Conservation (phyloP, 202 grass and related monocot genomes). For the Sporobolus alterniflorus region DNA sequence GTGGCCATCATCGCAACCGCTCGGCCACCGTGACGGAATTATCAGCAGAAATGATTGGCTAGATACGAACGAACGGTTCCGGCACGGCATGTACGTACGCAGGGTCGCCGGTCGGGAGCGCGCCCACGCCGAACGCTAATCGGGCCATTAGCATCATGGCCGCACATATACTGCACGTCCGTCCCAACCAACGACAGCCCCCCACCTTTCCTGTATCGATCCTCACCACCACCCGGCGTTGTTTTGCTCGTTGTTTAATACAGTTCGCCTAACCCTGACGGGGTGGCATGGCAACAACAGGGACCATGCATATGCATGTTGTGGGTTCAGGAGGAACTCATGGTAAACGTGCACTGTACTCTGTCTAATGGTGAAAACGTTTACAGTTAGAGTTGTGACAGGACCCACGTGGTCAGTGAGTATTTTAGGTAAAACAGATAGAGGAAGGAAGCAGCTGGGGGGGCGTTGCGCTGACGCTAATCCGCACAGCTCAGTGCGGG, state of each 20-base stretch:
- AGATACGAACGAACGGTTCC: neutral
- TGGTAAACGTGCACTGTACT: too few species aligned
- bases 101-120: constrained; percentile 7
- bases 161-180: too few species aligned
- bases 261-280: too few species aligned
- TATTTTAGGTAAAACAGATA: too few species aligned
- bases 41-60: neutral
- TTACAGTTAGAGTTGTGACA: too few species aligned
- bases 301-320: too few species aligned
- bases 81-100: neutral
- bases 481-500: constrained; percentile 19
- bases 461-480: constrained; percentile 8
- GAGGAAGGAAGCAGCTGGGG: neutral
- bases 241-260: too few species aligned
- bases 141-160: neutral
- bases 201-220: neutral
- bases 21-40: neutral
- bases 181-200: neutral
- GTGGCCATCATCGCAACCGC: neutral
- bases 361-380: too few species aligned
- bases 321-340: too few species aligned
- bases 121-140: neutral
- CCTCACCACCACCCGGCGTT: neutral
- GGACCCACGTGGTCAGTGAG: too few species aligned
- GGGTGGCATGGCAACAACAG: too few species aligned